A percentile compares a stretch with the other conserved stretches of the same genome.
Evolutionary conservation across 306 rosid species (phyloP).

Genomic region (Lotus japonicus): DNA sequence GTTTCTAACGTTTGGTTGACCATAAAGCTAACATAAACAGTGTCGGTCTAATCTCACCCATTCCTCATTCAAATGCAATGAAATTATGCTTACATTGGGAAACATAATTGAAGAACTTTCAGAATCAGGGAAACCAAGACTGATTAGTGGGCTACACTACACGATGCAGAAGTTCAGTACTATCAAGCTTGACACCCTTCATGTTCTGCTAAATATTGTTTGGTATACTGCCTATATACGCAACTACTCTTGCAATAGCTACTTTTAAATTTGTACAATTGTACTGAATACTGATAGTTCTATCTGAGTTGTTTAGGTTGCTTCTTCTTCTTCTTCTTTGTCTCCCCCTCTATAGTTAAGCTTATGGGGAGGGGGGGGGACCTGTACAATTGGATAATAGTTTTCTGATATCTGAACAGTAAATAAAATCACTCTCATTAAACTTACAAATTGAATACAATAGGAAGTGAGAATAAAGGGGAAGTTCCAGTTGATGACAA

Average conservation of each 20-base stretch:
- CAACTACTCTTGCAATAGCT: no score
- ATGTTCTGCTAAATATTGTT: no score
- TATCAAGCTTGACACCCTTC: background rate
- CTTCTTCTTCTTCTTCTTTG: no score
- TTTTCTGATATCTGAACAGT: background rate
- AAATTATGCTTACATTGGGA: background rate
- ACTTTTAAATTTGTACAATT: no score
- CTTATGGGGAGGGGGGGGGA: background rate
- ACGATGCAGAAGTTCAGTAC: background rate
- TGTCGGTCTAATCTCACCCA: background rate
- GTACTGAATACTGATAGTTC: no score
- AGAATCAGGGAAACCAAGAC: background rate
- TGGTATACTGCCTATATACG: no score
- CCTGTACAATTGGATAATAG: no score
- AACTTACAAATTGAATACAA: background rate
- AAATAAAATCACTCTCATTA: background rate
- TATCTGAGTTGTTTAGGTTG: no score
- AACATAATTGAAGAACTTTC: background rate
- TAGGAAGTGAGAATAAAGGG: background rate
- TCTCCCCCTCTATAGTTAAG: no score
- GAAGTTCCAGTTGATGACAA: background rate
- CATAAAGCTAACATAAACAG: background rate
- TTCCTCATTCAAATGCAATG: slow-evolving; percentile 9
- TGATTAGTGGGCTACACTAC: no score
- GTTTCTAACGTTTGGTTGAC: slow-evolving; percentile 10